Base-by-base conservation (phyloP, 1,284 basidiomycete genomes). In the Schizophyllum commune region DNA sequence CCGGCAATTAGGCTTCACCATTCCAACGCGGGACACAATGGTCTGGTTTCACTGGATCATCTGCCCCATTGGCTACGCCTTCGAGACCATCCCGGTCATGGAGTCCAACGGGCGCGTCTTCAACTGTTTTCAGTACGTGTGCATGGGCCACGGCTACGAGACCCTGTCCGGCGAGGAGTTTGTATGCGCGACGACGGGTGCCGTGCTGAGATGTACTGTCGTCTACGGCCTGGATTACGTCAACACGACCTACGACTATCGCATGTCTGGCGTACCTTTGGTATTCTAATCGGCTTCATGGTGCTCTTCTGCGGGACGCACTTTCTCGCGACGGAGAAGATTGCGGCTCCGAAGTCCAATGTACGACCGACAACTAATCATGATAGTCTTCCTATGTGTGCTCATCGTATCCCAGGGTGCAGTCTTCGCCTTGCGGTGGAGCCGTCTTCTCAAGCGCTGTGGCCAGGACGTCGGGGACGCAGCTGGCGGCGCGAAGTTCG, bases 31-130 rank as follows among this genome's bases (percentile, higher is more conserved):
- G 0, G 77, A 75, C 27, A 88, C 89, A 83, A 82, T 85, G 17
- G 82, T 81, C 9, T 84, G 82, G 2, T 71, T 89, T 60, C 74
- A 76, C 20, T 89, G 88, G 87, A 81, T 88, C 47, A 77, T 86
- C 33, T 85, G 87, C 62, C 60, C 51, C 47, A 56, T 64, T 22
- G 57, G 39, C 19, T 47, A 54, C 52, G 57, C 52, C 4, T 63
- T 62, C 67, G 61, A 59, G 58, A 55, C 62, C 15, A n/a, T 84
- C 22, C 72, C 84, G 64, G 73, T 76, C 0, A 87, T 85, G 68
- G 84, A 86, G 67, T 84, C 84, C 68, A 76, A 75, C 55, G 79
- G 78, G 1, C 66, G 82, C 19, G 65, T 76, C 33, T 81, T 78
- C n/a, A 62, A 67, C 1, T 83, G 81, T 65, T 73, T 76, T 1